Base-by-base conservation (phyloP, 2,329 filamentous ascomycete species). In the Penicillium oxalicum region DNA sequence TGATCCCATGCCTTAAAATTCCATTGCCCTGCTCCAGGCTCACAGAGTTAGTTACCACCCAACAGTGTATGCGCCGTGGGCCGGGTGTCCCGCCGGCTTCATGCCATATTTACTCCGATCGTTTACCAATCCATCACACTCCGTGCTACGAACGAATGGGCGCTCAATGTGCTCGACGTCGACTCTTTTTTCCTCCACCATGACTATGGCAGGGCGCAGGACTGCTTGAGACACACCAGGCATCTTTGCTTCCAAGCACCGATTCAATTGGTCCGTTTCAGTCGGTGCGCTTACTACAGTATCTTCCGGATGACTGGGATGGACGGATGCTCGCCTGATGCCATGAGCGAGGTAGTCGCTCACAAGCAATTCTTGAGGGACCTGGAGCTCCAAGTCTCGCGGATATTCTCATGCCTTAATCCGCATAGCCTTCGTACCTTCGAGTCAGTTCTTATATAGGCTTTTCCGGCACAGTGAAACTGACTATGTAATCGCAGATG, bases 371-470 rank as follows among this genome's bases (percentile, higher is more conserved):
- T 49, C 11, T 12, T 45, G 33, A 33, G 41, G 8, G 47, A 45
- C 33, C 24, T 49, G 13, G 13, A 12, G 42, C 41, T 29, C 28
- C 42, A 49, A 25, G 32, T 45, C n/a, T 34, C 40, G 11, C 28
- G 28, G 8, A 8, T 49, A n/a, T 41, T 49, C n/a, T 24, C 47
- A 3, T 39, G 36, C 8, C 24, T 49, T 9, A 42, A 49, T 13
- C 47, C 47, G 9, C 28, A 45, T 45, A 38, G 42, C 33, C 47
- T 49, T 26, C 32, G 47, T 28, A 37, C 38, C 8, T 49, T 49
- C 13, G 11, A 41, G 47, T 49, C 34, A 36, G 34, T 12, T 36
- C 13, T 36, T n/a, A 36, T 36, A n/a, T 18, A n/a, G 34, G 34
- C 34, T 12, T 18, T 36, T 36, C 34, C 34, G 13, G 34, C 34